phyloP scores from a whole-genome alignment of 768 basidiomycete species.

The Rhizopogon vesiculosus region DNA sequence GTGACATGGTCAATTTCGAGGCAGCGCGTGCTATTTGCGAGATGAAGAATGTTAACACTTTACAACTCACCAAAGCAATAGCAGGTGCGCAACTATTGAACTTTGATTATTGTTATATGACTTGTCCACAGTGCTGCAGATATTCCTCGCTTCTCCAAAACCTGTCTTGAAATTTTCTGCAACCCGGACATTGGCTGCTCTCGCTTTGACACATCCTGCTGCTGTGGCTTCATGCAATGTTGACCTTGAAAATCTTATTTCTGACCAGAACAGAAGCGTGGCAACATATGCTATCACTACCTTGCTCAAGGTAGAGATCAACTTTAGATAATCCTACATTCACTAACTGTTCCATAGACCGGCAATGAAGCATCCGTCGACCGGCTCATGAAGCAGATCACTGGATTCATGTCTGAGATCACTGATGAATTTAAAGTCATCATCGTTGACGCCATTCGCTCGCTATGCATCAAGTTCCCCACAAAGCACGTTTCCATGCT shows the following conservation, averaged over 20 bases:
- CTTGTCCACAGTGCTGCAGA: conserved; percentile 66
- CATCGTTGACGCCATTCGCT: conserved; percentile 97
- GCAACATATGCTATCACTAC: conserved; percentile 99
- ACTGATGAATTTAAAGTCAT: conserved; percentile 99
- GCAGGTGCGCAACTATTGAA: conserved; percentile 52
- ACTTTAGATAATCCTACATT: no score
- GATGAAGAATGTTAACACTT: conserved; percentile 76
- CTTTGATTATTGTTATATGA: conserved; percentile 5
- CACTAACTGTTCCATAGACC: conserved; percentile 50
- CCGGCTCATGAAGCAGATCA: conserved; percentile 98
- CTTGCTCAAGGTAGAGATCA: conserved; percentile 70
- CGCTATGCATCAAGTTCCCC: conserved; percentile 98
- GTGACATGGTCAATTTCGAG: conserved; percentile 99
- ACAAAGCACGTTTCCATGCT: conserved; percentile 96
- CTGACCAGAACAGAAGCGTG: conserved; percentile 91
- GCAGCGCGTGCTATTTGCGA: conserved; percentile 97
- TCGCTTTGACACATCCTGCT: conserved; percentile 81
- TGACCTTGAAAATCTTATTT: conserved; percentile 94
- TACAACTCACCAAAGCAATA: conserved; percentile 83
- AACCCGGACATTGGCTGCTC: conserved; percentile 87
- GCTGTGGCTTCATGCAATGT: conserved; percentile 92
- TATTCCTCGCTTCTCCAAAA: conserved; percentile 95
- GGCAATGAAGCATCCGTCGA: conserved; percentile 99
- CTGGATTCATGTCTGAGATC: conserved; percentile 98
- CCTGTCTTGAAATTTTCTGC: conserved; percentile 95